phyloP scores from a whole-genome alignment of 148 eudicot genomes.

The Beta vulgaris region DNA sequence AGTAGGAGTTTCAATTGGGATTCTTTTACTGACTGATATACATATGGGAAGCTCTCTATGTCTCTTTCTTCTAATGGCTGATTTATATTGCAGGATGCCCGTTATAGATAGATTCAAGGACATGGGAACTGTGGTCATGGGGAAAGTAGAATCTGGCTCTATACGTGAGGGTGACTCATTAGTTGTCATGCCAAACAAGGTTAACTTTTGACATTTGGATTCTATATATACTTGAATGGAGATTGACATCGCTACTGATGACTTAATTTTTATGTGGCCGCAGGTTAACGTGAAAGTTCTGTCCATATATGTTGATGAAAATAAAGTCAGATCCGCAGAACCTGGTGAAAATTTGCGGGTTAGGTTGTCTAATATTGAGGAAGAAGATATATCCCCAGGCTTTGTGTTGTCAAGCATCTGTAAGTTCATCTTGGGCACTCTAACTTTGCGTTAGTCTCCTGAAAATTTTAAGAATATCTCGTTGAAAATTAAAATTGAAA shows the following conservation, averaged over 20 bases:
- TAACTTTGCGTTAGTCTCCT: too few relatives aligned
- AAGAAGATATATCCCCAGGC: conserved; percentile 77
- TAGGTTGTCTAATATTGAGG: conserved; percentile 82
- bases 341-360: conserved; percentile 91
- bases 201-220: conserved; percentile 15
- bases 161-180: conserved; percentile 73
- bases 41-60: too few relatives aligned
- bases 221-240: neutral
- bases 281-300: conserved; percentile 85
- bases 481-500: too few relatives aligned
- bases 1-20: too few relatives aligned
- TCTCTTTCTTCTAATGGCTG: neutral
- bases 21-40: too few relatives aligned
- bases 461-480: too few relatives aligned
- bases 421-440: conserved; percentile 31
- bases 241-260: neutral
- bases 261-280: neutral
- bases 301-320: conserved; percentile 67
- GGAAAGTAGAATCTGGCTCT: conserved; percentile 87
- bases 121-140: conserved; percentile 91
- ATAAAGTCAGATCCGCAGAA: conserved; percentile 68
- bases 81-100: conserved; percentile 56
- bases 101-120: conserved; percentile 84
- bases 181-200: conserved; percentile 91
- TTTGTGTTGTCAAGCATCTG: conserved; percentile 67